Conservation (phyloP, 345 rosid genomes). For the Erodium maritimum region DNA sequence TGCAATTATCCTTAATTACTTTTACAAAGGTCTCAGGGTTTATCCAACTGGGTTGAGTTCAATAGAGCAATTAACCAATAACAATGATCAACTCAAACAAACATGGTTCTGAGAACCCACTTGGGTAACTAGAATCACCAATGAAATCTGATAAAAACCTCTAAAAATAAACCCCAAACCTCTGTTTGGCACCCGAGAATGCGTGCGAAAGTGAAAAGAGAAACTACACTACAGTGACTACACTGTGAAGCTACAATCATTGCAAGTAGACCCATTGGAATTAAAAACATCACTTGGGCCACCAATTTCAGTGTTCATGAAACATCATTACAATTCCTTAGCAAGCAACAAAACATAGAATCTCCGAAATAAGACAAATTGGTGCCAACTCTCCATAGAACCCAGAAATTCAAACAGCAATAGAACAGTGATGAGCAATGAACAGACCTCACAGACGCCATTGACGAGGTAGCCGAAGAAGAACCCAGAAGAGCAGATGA, state of each 20-base stretch:
- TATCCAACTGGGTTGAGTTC: too few relatives aligned
- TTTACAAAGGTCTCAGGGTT: too few relatives aligned
- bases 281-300: too few relatives aligned
- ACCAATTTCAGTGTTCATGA: background rate
- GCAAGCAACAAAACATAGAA: background rate
- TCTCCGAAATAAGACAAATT: too few relatives aligned
- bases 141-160: background rate
- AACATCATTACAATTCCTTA: background rate
- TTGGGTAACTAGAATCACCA: too few relatives aligned
- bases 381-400: too few relatives aligned
- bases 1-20: too few relatives aligned
- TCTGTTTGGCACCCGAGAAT: background rate
- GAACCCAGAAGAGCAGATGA: slow-evolving; percentile 85
- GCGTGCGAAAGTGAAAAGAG: background rate
- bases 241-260: background rate
- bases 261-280: background rate
- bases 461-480: slow-evolving; percentile 93
- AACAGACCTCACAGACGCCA: slow-evolving; percentile 79
- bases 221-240: background rate
- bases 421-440: too few relatives aligned
- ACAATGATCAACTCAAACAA: too few relatives aligned
- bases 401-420: background rate
- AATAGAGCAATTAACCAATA: too few relatives aligned
- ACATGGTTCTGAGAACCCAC: too few relatives aligned
- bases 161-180: background rate